Evolutionary conservation across 1,284 basidiomycete species (phyloP).

Genomic region (Moniliella sp.): DNA sequence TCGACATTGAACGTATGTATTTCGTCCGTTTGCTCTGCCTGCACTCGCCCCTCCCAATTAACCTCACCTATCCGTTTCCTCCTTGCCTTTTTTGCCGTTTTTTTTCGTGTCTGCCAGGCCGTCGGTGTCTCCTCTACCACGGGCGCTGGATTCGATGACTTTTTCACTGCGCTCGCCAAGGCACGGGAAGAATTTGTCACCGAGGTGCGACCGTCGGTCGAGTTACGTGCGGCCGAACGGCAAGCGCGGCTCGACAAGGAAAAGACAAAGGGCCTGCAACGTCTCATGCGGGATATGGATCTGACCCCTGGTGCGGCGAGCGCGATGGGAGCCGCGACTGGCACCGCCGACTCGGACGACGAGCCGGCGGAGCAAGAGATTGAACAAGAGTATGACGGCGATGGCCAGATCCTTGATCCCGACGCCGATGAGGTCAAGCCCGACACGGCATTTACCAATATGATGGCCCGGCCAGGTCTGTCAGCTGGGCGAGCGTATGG

Average conservation of each 20-base stretch:
- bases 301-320: conserved; percentile 1
- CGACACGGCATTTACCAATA: conserved; percentile 3
- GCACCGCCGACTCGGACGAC: conserved; percentile 1
- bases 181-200: conserved; percentile 66
- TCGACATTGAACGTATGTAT: conserved; percentile 61
- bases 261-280: conserved; percentile 48
- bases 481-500: not conserved
- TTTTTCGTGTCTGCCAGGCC: conserved; percentile 43
- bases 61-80: not conserved
- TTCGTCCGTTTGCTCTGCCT: not conserved
- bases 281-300: conserved; percentile 68
- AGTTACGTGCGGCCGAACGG: conserved; percentile 34
- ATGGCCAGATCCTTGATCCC: conserved; percentile 30
- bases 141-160: conserved; percentile 69
- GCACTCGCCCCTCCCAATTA: not conserved
- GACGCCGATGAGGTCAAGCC: conserved; percentile 1
- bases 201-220: conserved; percentile 75
- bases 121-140: conserved; percentile 91
- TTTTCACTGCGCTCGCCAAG: conserved; percentile 70
- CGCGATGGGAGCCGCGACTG: conserved; percentile 4
- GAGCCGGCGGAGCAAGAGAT: conserved; percentile 1
- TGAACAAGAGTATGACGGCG: conserved; percentile 21
- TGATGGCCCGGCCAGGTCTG: not conserved
- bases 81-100: conserved; percentile 1
- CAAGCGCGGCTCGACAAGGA: conserved; percentile 47